A percentile compares a stretch with the other conserved stretches of the same genome.
phyloP scores from a whole-genome alignment of 2,329 filamentous ascomycete genomes.

The Paramyrothecium roridum region DNA sequence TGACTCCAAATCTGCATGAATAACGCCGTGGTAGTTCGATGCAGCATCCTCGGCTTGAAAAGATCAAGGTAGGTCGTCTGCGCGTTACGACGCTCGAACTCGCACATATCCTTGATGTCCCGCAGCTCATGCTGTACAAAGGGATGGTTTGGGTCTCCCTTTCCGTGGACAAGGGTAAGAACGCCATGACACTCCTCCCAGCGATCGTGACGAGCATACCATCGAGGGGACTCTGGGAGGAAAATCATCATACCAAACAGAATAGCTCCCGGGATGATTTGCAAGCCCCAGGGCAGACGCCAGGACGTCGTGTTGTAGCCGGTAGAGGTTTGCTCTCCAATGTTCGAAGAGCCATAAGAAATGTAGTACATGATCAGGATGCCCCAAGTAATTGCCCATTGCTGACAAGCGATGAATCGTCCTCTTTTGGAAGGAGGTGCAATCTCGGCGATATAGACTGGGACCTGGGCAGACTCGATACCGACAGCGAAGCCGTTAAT shows the following conservation, averaged over 20 bases:
- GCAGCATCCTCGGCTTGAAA: conserved; percentile 64
- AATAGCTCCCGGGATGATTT: conserved; percentile 60
- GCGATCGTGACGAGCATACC: conserved; percentile 61
- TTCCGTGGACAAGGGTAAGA: conserved; percentile 58
- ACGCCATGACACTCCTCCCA: conserved; percentile 55
- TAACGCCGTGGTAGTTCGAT: conserved; percentile 48
- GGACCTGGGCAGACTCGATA: conserved; percentile 59
- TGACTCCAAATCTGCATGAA: conserved; percentile 56
- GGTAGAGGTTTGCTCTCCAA: conserved; percentile 31
- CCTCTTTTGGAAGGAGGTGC: conserved; percentile 50
- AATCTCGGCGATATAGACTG: conserved; percentile 64
- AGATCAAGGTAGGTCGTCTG: conserved; percentile 71
- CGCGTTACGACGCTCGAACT: conserved; percentile 68
- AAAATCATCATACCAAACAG: conserved; percentile 58
- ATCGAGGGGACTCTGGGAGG: conserved; percentile 60
- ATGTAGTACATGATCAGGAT: conserved; percentile 70
- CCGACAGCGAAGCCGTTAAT: conserved; percentile 63
- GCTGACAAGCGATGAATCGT: conserved; percentile 64
- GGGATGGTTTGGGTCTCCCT: conserved; percentile 60
- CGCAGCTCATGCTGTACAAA: conserved; percentile 67
- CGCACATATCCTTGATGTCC: conserved; percentile 71
- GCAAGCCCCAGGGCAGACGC: conserved; percentile 62
- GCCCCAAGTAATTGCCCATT: conserved; percentile 64
- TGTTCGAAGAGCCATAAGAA: conserved; percentile 60
- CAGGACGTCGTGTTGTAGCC: conserved; percentile 51